Evolutionary conservation across 2,329 filamentous ascomycete genomes (phyloP), one percentile per base, ranked within the genome.

Genomic region (Tolypocladium pustulatum): DNA sequence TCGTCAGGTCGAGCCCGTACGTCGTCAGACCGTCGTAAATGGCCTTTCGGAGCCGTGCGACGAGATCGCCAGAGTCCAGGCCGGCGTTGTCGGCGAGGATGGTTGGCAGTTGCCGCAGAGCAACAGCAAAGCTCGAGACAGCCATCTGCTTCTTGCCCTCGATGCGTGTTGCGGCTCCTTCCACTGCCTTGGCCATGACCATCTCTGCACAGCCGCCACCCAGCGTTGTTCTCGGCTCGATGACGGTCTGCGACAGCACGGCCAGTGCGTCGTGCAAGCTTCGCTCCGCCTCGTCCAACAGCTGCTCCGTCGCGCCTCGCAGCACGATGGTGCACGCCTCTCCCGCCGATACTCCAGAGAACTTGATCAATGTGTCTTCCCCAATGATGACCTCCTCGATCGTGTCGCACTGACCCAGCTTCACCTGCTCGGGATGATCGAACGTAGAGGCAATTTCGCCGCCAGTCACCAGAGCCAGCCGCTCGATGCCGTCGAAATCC

Each of bases 311-410:
- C 15, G 94, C 95, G 68, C 94, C 94, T 61, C 94, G 90, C 55
- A 99, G 84, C 51, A 99, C 94, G 67, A 99, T 91, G 2, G 94
- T 99, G 81, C 94, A 99, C 56, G 94, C 94, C 72, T 94, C 83
- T 59, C 93, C 94, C 32, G 91, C 93, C 55, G 91, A 91, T 49
- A 97, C 93, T 40, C 94, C 94, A 4, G 93, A 97, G 76, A 99
- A 99, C 72, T 91, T 93, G 77, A 99, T 97, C 53, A 99, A 78
- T 5, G 91, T 97, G 72, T 99, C 94, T 77, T 99, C 94, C 64
- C 94, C 94, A 67, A 99, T 97, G 66, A 99, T 96, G 49, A 99
- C 88, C 76, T 99, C 94, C 76, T 99, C 94, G 60, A 99, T 97
- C 54, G 95, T 67, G 69, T 97, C 93, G 73, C 94, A 99, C 63